phyloP scores from a whole-genome alignment of 2,329 filamentous ascomycete species.

The Colletotrichum viniferum region DNA sequence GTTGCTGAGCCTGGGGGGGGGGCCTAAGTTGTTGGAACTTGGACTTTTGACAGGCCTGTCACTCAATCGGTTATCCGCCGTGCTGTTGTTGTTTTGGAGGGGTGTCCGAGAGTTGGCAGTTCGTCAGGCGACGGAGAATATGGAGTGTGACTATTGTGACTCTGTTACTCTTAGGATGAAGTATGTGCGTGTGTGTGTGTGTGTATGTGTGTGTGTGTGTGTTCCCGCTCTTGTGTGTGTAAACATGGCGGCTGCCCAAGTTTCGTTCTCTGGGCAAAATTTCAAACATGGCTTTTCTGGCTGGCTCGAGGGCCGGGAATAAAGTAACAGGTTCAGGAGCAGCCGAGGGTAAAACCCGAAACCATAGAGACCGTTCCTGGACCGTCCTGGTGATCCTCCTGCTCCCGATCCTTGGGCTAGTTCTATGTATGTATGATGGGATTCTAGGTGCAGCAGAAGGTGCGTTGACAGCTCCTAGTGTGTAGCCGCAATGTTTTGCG shows the following conservation, averaged over 20 bases:
- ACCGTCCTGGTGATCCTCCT: neutral
- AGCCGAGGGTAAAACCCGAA: neutral
- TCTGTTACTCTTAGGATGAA: neutral
- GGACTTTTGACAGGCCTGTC: slow-evolving; percentile 1
- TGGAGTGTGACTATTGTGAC: neutral
- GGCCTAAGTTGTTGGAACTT: neutral
- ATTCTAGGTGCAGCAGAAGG: neutral
- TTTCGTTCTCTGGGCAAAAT: neutral
- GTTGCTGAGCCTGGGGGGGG: neutral
- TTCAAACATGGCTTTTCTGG: neutral
- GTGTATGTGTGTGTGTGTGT: too few species aligned
- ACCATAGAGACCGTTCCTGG: neutral
- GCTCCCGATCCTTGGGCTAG: neutral
- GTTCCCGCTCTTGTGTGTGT: neutral
- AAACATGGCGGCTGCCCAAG: neutral
- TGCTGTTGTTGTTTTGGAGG: neutral
- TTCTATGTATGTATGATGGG: neutral
- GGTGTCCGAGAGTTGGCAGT: neutral
- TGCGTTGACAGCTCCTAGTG: neutral
- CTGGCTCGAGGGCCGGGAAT: neutral
- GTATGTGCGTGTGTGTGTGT: neutral
- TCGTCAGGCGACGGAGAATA: neutral
- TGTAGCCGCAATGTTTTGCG: neutral
- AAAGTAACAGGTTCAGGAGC: neutral
- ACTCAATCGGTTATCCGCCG: neutral